phyloP scores from a whole-genome alignment of 2,329 filamentous ascomycete genomes.

The Aspergillus sclerotialis region DNA sequence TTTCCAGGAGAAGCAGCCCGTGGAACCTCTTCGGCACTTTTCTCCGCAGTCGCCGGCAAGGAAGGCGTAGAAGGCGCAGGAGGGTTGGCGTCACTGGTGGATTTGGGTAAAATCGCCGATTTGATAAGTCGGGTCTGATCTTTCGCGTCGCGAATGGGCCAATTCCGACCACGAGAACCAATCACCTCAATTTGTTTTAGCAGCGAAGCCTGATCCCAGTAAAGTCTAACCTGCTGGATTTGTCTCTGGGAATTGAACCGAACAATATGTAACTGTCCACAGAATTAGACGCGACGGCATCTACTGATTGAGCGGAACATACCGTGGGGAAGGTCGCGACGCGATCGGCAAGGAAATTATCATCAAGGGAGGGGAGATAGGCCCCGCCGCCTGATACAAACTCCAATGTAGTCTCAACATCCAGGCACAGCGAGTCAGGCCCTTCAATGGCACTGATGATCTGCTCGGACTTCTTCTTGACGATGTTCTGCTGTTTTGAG shows the following conservation, averaged over 20 bases:
- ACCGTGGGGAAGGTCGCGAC: slow-evolving; percentile 75
- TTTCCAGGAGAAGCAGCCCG: slow-evolving; percentile 30
- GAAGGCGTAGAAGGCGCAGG: slow-evolving; percentile 8
- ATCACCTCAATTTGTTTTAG: slow-evolving; percentile 93
- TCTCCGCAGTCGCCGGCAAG: slow-evolving; percentile 11
- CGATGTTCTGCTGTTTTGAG: slow-evolving; percentile 59
- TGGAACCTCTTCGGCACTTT: slow-evolving; percentile 6
- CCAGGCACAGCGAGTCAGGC: slow-evolving; percentile 60
- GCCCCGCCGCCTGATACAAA: slow-evolving; percentile 75
- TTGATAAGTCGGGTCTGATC: slow-evolving; percentile 76
- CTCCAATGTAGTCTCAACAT: slow-evolving; percentile 75
- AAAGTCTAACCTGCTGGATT: slow-evolving; percentile 79
- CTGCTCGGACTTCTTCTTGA: slow-evolving; percentile 78
- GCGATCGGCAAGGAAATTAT: slow-evolving; percentile 86
- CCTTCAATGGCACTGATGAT: slow-evolving; percentile 69
- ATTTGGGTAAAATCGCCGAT: slow-evolving; percentile 34
- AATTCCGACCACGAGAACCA: slow-evolving; percentile 80
- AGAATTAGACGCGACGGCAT: slow-evolving; percentile 1
- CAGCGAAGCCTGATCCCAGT: slow-evolving; percentile 91
- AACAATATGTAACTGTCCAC: slow-evolving; percentile 72
- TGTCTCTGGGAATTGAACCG: slow-evolving; percentile 69
- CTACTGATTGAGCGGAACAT: slow-evolving; percentile 33
- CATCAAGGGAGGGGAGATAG: slow-evolving; percentile 82
- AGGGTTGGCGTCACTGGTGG: slow-evolving; percentile 8
- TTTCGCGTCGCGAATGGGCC: slow-evolving; percentile 83